These are phyloP conservation scores for Phytophthora quininea DNA, from an alignment of 352 stramenopile genomes.

Conservation along the genomic window DNA sequence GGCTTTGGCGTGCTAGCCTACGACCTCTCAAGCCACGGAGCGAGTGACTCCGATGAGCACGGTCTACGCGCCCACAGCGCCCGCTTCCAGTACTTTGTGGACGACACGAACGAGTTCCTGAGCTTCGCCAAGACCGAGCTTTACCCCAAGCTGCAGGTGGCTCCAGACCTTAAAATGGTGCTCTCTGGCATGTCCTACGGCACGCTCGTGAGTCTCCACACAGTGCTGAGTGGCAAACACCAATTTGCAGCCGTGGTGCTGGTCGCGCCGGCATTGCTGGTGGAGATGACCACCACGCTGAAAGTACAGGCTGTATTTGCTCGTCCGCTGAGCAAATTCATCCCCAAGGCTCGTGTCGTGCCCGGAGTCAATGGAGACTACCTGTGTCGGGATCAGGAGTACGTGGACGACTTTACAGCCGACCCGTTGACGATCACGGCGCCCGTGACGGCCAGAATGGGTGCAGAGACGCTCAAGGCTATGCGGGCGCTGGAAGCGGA, in stretches of 20 bases:
- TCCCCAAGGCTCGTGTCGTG: conserved; percentile 44
- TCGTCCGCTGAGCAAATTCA: conserved; percentile 44
- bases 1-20: conserved; percentile 51
- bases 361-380: conserved; percentile 50
- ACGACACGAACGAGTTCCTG: conserved; percentile 49
- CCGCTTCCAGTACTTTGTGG: conserved; percentile 47
- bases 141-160: conserved; percentile 25
- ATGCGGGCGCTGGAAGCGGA: conserved; percentile 33
- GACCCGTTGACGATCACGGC: conserved; percentile 54
- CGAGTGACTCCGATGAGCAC: conserved; percentile 42
- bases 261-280: conserved; percentile 44
- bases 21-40: conserved; percentile 49
- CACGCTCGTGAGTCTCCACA: conserved; percentile 54
- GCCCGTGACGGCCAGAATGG: conserved; percentile 45
- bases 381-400: conserved; percentile 40
- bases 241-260: conserved; percentile 53
- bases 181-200: conserved; percentile 69
- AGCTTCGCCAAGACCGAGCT: conserved; percentile 40
- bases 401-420: conserved; percentile 54
- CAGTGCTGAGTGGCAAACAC: conserved; percentile 45
- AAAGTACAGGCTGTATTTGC: conserved; percentile 47
- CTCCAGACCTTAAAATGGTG: conserved; percentile 33
- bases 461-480: conserved; percentile 34
- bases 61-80: conserved; percentile 38
- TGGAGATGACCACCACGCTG: conserved; percentile 52